These are phyloP conservation scores for Arctium lappa DNA, from an alignment of 129 eudicot species.

Conservation along the genomic window DNA sequence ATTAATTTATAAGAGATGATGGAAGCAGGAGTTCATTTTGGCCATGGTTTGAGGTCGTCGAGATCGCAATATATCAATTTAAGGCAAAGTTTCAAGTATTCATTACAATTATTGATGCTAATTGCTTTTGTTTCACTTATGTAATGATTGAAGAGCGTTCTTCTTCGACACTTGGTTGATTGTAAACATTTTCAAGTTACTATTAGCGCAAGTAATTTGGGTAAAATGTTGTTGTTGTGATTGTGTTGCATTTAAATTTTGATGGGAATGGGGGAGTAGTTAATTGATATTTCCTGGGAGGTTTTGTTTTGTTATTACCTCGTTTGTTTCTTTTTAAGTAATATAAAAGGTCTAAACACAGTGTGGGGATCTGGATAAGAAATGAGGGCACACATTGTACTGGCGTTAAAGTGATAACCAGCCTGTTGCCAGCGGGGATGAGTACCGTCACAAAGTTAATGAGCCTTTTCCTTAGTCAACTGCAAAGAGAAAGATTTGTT, in stretches of 20 bases:
- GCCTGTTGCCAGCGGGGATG: not conserved
- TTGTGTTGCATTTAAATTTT: not conserved
- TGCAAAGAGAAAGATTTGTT: not conserved
- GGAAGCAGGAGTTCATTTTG: too few species aligned
- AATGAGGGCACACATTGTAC: not conserved
- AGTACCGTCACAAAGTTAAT: not conserved
- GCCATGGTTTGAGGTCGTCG: not conserved
- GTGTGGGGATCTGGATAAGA: not conserved
- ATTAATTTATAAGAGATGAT: too few species aligned
- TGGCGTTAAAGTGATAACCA: not conserved
- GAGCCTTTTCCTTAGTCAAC: not conserved
- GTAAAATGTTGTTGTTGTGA: slow-evolving; percentile 1
- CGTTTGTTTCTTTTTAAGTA: not conserved
- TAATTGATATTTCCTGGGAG: not conserved
- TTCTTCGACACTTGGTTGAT: not conserved
- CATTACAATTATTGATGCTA: not conserved
- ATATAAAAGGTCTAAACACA: not conserved
- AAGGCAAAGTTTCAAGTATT: not conserved
- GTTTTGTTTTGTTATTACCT: not conserved
- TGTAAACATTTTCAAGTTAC: not conserved
- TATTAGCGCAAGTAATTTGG: not conserved
- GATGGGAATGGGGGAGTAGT: not conserved
- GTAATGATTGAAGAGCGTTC: not conserved
- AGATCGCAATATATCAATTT: not conserved
- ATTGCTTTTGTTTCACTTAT: not conserved